phyloP scores from a whole-genome alignment of 305 asterid genomes.

The Fraxinus velutina region DNA sequence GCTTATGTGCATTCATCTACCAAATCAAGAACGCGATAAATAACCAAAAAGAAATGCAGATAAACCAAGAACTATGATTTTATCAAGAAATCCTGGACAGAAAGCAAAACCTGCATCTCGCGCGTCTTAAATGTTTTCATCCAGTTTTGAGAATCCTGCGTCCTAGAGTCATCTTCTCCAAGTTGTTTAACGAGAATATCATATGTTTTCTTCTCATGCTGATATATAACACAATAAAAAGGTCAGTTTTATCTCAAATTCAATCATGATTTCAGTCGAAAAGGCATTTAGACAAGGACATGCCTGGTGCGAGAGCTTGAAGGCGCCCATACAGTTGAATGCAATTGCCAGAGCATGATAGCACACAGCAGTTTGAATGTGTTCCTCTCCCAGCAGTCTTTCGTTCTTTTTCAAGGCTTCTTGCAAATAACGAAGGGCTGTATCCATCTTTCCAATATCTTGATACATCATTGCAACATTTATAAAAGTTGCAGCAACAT shows the following conservation, averaged over 20 bases:
- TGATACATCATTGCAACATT: conserved; percentile 99
- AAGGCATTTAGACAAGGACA: conserved; percentile 8
- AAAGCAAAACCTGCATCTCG: conserved; percentile 63
- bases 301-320: conserved; percentile 91
- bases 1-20: conserved; percentile 82
- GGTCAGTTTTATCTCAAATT: neutral
- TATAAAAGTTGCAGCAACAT: conserved; percentile 89
- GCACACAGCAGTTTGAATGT: conserved; percentile 97
- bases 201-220: conserved; percentile 92
- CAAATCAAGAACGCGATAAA: neutral
- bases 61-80: neutral
- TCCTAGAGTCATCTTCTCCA: conserved; percentile 93
- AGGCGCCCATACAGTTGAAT: conserved; percentile 87
- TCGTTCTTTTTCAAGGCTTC: conserved; percentile 93
- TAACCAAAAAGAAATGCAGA: neutral
- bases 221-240: conserved; percentile 26
- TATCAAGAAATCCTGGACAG: neutral
- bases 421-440: conserved; percentile 93
- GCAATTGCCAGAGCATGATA: conserved; percentile 97
- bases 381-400: conserved; percentile 82
- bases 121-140: conserved; percentile 88
- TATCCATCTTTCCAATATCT: conserved; percentile 85
- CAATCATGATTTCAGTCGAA: conserved; percentile 4
- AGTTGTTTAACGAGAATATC: conserved; percentile 92
- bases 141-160: conserved; percentile 87